These are phyloP conservation scores for Chenopodium berlandieri DNA, from an alignment of 148 eudicot species.

Conservation along the genomic window DNA sequence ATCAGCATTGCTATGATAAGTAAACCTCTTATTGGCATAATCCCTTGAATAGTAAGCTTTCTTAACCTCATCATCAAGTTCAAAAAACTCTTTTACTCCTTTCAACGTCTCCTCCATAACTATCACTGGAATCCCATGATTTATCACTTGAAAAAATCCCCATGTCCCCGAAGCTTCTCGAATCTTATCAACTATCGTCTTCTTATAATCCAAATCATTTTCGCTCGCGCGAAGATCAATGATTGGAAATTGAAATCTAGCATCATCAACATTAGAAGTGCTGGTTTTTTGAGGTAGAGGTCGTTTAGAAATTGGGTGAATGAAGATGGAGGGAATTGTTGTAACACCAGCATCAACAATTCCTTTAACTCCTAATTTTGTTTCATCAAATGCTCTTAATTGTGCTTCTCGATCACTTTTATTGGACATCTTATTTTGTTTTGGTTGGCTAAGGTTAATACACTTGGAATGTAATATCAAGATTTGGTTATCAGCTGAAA, in stretches of 20 bases:
- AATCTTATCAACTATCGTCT: neutral
- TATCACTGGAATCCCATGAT: conserved; percentile 33
- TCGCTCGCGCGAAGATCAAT: conserved; percentile 12
- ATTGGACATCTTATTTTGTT: neutral
- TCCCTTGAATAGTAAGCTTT: conserved; percentile 35
- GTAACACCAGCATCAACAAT: conserved; percentile 25
- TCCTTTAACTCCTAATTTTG: conserved; percentile 22
- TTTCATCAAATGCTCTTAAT: conserved; percentile 20
- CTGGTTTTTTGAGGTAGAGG: neutral
- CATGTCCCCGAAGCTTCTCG: conserved; percentile 27
- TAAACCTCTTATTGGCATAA: conserved; percentile 10
- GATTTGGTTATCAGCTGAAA: neutral
- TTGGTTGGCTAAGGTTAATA: neutral
- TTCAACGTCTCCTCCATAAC: conserved; percentile 32
- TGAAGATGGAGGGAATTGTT: conserved; percentile 22
- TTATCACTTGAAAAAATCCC: conserved; percentile 43
- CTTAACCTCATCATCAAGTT: conserved; percentile 38
- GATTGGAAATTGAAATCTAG: neutral
- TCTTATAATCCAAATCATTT: neutral
- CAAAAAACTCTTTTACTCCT: conserved; percentile 35
- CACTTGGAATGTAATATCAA: neutral
- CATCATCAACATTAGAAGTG: neutral
- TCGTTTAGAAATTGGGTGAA: conserved; percentile 2
- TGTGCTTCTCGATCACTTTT: conserved; percentile 9
- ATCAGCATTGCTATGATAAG: conserved; percentile 47